phyloP scores from a whole-genome alignment of 441 rosid genomes.

The Jatropha multifida region DNA sequence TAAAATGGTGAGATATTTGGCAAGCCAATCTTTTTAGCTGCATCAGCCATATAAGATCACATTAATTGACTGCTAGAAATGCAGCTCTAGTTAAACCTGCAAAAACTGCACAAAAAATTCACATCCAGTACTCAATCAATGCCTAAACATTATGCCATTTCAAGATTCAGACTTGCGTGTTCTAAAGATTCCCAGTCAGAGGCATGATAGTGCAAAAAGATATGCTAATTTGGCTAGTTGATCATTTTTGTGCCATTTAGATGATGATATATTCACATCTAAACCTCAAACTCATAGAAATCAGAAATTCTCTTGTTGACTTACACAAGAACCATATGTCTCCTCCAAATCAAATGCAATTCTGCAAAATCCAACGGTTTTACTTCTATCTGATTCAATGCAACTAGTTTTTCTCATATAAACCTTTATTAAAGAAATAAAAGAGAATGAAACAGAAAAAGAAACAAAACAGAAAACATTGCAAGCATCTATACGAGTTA shows the following conservation, averaged over 20 bases:
- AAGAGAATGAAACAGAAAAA: not conserved
- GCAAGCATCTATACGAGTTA: not conserved
- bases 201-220: not conserved
- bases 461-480: not conserved
- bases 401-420: conserved; percentile 7
- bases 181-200: not conserved
- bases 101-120: not conserved
- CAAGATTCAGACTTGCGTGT: not conserved
- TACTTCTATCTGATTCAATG: conserved; percentile 1
- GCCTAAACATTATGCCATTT: not conserved
- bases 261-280: conserved; percentile 2
- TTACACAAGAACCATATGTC: too few relatives aligned
- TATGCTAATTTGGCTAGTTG: not conserved
- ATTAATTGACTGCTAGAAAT: not conserved
- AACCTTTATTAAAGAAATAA: not conserved
- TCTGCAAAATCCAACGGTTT: not conserved
- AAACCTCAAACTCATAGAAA: not conserved
- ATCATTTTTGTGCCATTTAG: not conserved
- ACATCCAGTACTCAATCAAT: too few relatives aligned
- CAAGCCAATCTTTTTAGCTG: conserved; percentile 52
- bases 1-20: conserved; percentile 42
- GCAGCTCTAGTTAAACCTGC: not conserved
- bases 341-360: not conserved
- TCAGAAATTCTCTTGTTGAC: not conserved
- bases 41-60: conserved; percentile 14